Conservation (phyloP, 257 asterid species). For the Nicotiana obtusifolia region DNA sequence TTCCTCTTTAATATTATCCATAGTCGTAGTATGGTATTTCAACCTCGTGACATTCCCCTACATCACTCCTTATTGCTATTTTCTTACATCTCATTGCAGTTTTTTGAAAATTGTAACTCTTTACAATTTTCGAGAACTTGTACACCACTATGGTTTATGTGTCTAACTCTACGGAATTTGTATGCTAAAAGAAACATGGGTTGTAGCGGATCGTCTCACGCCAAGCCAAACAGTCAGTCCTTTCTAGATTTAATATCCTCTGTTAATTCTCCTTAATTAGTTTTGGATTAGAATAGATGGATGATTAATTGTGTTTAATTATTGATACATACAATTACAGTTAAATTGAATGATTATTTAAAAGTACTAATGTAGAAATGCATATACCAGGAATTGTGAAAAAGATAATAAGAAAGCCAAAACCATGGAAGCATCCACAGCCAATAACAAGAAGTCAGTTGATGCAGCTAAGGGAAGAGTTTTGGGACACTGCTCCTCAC, state of each 20-base stretch:
- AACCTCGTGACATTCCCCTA: neutral
- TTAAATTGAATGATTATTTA: neutral
- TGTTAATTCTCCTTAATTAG: neutral
- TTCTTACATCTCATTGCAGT: neutral
- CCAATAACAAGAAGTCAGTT: conserved; percentile 79
- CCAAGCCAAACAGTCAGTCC: conserved; percentile 42
- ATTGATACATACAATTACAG: no score
- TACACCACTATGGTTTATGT: conserved; percentile 2
- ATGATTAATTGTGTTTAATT: neutral
- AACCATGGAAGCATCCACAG: conserved; percentile 84
- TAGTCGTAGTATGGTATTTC: neutral
- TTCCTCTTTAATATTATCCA: conserved; percentile 7
- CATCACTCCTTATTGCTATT: neutral
- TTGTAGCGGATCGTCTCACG: conserved; percentile 66
- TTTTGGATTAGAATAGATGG: neutral
- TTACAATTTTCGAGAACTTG: neutral
- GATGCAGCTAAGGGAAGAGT: conserved; percentile 69
- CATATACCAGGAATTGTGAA: conserved; percentile 32
- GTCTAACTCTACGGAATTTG: neutral
- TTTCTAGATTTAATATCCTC: neutral
- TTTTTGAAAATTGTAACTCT: neutral
- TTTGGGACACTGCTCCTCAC: conserved; percentile 93
- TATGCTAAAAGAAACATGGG: conserved; percentile 42
- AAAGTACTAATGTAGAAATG: neutral
- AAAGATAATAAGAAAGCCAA: conserved; percentile 58